Conservation (phyloP, 2,329 filamentous ascomycete genomes). For the Endocalyx cinctus region DNA sequence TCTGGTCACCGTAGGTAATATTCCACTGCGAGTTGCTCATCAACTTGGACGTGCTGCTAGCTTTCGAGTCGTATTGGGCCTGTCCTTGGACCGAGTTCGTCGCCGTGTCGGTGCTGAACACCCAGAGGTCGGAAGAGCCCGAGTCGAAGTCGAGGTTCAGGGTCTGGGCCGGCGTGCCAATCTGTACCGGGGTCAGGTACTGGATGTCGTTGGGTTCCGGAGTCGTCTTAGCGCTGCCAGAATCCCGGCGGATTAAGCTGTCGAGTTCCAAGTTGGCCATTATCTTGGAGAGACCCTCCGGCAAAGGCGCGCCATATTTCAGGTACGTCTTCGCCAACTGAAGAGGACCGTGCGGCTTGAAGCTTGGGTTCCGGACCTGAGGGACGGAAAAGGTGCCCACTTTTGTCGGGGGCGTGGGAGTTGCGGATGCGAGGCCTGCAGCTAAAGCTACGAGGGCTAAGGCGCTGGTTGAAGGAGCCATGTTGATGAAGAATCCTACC, state of each 20-base stretch:
- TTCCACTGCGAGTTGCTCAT: slow-evolving; percentile 13
- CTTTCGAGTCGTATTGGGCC: slow-evolving; percentile 15
- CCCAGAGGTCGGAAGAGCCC: slow-evolving; percentile 24
- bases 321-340: slow-evolving; percentile 17
- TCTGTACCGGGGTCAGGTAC: slow-evolving; percentile 19
- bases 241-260: slow-evolving; percentile 8
- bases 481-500: too few species aligned
- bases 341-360: slow-evolving; percentile 11
- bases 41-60: slow-evolving; percentile 14
- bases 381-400: slow-evolving; percentile 11
- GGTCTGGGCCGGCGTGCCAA: slow-evolving; percentile 20
- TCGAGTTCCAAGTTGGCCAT: slow-evolving; percentile 6
- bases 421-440: slow-evolving; percentile 10
- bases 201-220: slow-evolving; percentile 14
- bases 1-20: slow-evolving; percentile 20
- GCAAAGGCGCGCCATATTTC: slow-evolving; percentile 15
- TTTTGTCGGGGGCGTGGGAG: slow-evolving; percentile 8
- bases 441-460: slow-evolving; percentile 13
- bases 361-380: slow-evolving; percentile 14
- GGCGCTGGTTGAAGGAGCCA: slow-evolving; percentile 9
- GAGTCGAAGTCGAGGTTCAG: slow-evolving; percentile 24
- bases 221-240: slow-evolving; percentile 7
- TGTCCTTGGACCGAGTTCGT: slow-evolving; percentile 14
- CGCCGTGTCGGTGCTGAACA: slow-evolving; percentile 16
- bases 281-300: slow-evolving; percentile 9